Evolutionary conservation across 177 flowering plant genomes (phyloP).

Genomic region (Telopea speciosissima): DNA sequence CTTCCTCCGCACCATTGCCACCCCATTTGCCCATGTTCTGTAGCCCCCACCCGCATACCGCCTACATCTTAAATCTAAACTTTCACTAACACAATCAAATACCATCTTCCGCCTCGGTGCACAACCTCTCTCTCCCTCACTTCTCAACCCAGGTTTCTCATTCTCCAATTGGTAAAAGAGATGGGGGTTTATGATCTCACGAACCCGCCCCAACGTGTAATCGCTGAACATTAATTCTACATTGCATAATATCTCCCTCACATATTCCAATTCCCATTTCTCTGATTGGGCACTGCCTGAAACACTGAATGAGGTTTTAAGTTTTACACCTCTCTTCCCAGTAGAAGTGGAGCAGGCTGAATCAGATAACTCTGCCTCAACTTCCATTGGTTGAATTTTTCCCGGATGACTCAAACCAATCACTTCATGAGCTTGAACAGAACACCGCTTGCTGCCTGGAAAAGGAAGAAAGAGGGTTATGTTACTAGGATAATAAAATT

Average conservation of each 20-base stretch:
- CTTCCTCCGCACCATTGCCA: slow-evolving; percentile 42
- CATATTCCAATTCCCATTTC: slow-evolving; percentile 58
- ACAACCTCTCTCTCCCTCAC: slow-evolving; percentile 16
- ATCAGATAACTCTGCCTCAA: slow-evolving; percentile 66
- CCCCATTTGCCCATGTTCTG: slow-evolving; percentile 54
- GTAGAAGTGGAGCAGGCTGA: slow-evolving; percentile 65
- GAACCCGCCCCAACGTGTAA: slow-evolving; percentile 44
- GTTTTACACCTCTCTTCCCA: slow-evolving; percentile 16
- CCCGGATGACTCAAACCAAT: slow-evolving; percentile 23
- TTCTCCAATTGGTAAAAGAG: slow-evolving; percentile 63
- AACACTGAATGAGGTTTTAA: slow-evolving; percentile 5
- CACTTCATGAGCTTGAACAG: slow-evolving; percentile 40
- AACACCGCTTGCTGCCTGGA: slow-evolving; percentile 50
- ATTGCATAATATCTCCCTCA: slow-evolving; percentile 45
- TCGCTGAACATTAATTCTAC: slow-evolving; percentile 52
- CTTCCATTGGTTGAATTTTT: slow-evolving; percentile 29
- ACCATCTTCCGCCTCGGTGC: slow-evolving; percentile 35
- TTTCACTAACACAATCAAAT: slow-evolving; percentile 74
- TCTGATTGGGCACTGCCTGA: slow-evolving; percentile 15
- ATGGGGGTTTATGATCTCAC: slow-evolving; percentile 47
- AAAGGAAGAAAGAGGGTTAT: background rate
- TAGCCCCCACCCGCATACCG: slow-evolving; percentile 47
- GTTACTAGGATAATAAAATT: slow-evolving; percentile 6
- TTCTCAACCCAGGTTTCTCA: slow-evolving; percentile 20
- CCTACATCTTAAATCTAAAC: slow-evolving; percentile 58